Percentiles rank a stretch among this genome's conserved stretches.
These are phyloP conservation scores for Lepidium didymum DNA, from an alignment of 345 rosid species.

Conservation along the genomic window DNA sequence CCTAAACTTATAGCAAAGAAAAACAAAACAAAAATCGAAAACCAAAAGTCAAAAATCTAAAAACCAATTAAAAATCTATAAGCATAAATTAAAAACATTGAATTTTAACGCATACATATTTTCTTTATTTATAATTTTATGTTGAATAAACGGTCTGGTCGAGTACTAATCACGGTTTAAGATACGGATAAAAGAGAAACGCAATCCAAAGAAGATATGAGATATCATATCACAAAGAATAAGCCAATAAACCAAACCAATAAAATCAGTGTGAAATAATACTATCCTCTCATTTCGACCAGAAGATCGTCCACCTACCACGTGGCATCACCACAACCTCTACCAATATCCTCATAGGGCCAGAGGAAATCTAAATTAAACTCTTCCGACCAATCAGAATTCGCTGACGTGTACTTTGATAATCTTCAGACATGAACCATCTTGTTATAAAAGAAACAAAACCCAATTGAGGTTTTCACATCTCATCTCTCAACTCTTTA, in stretches of 20 bases:
- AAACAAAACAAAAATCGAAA: no score
- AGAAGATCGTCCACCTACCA: conserved; percentile 32
- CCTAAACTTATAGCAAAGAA: no score
- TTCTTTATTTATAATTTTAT: no score
- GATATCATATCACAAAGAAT: not conserved
- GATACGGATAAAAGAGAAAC: not conserved
- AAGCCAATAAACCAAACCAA: not conserved
- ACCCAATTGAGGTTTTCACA: not conserved
- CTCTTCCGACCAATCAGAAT: conserved; percentile 36
- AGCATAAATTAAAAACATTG: no score
- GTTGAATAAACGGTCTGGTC: not conserved
- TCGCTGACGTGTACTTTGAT: conserved; percentile 45
- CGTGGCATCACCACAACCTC: conserved; percentile 36
- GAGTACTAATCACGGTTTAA: not conserved
- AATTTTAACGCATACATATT: no score
- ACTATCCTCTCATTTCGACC: conserved; percentile 3
- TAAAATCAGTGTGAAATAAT: not conserved
- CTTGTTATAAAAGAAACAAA: conserved; percentile 27
- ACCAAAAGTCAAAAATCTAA: no score
- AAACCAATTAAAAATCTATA: no score
- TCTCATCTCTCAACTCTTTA: not conserved
- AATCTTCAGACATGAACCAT: conserved; percentile 25
- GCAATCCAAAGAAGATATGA: not conserved
- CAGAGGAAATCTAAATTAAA: conserved; percentile 36
- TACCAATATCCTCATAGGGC: conserved; percentile 15